Evolutionary conservation across 495 filamentous ascomycete species (phyloP).

Genomic region (Stereocaulon alpinum): DNA sequence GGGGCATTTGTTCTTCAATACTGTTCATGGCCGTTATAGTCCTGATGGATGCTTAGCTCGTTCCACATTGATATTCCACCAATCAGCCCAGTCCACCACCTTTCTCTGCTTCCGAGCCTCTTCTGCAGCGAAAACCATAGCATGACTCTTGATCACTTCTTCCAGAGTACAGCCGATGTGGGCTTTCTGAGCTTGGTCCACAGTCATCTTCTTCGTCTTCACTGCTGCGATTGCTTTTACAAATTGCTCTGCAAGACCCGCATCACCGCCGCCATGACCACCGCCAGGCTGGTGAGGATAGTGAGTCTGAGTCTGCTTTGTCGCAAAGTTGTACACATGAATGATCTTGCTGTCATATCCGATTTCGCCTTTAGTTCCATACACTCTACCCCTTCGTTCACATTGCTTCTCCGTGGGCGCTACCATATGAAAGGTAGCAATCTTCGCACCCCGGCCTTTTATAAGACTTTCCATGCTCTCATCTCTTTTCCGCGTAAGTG

Average conservation of each 20-base stretch:
- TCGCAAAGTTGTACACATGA: conserved; percentile 34
- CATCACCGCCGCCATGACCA: conserved; percentile 77
- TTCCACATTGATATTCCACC: conserved; percentile 49
- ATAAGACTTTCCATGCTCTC: conserved; percentile 22
- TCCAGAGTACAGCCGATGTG: conserved; percentile 74
- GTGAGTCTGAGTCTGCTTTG: conserved; percentile 7
- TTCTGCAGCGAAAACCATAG: conserved; percentile 89
- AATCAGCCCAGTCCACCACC: conserved; percentile 65
- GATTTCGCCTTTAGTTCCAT: conserved; percentile 79
- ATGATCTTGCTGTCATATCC: conserved; percentile 50
- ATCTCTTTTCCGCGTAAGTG: conserved; percentile 15
- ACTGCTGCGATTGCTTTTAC: conserved; percentile 72
- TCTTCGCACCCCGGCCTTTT: conserved; percentile 57
- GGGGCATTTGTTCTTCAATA: too few species aligned
- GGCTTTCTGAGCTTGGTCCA: conserved; percentile 61
- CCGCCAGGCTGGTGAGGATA: conserved; percentile 27
- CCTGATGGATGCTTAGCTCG: not conserved
- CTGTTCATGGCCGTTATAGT: not conserved
- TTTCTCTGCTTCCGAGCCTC: conserved; percentile 60
- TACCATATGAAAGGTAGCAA: conserved; percentile 86
- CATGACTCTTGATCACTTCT: conserved; percentile 80
- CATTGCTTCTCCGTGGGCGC: conserved; percentile 82
- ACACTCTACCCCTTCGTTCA: conserved; percentile 68
- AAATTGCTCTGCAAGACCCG: conserved; percentile 69
- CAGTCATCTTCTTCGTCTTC: conserved; percentile 54